phyloP scores from a whole-genome alignment of 306 rosid species.

The Begonia masoniana region DNA sequence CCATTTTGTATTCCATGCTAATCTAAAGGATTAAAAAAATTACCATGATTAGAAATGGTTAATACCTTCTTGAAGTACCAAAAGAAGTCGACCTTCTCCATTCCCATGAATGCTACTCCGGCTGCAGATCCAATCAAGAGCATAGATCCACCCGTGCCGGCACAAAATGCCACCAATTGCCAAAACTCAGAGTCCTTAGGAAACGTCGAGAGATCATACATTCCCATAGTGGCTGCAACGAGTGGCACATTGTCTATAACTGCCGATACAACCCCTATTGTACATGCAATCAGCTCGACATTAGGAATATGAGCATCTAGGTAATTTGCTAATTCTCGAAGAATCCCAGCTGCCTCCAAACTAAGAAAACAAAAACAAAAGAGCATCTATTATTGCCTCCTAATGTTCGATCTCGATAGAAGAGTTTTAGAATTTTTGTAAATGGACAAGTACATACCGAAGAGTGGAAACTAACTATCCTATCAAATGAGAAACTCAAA shows the following conservation, averaged over 20 bases:
- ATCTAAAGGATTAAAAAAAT: neutral
- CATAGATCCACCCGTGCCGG: conserved; percentile 98
- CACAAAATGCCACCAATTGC: conserved; percentile 83
- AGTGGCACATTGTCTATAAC: conserved; percentile 84
- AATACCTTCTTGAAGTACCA: conserved; percentile 88
- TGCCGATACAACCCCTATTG: conserved; percentile 79
- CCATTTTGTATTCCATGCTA: neutral
- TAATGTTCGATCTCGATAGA: too few relatives aligned
- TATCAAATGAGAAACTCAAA: too few relatives aligned
- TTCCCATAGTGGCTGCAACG: conserved; percentile 93
- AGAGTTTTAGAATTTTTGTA: too few relatives aligned
- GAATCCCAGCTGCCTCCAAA: conserved; percentile 84
- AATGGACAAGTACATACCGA: too few relatives aligned
- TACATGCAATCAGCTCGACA: conserved; percentile 57
- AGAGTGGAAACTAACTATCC: too few relatives aligned
- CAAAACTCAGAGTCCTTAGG: conserved; percentile 93
- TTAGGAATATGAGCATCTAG: conserved; percentile 62
- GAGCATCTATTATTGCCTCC: too few relatives aligned
- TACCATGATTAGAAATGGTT: neutral
- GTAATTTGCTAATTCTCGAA: conserved; percentile 77
- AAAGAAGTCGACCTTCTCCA: conserved; percentile 95
- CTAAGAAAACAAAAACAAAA: conserved; percentile 19
- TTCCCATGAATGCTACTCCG: conserved; percentile 98
- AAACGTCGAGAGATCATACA: conserved; percentile 68
- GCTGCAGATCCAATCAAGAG: conserved; percentile 88